Conservation (phyloP, 768 basidiomycete genomes). For the Kwoniella sp. region DNA sequence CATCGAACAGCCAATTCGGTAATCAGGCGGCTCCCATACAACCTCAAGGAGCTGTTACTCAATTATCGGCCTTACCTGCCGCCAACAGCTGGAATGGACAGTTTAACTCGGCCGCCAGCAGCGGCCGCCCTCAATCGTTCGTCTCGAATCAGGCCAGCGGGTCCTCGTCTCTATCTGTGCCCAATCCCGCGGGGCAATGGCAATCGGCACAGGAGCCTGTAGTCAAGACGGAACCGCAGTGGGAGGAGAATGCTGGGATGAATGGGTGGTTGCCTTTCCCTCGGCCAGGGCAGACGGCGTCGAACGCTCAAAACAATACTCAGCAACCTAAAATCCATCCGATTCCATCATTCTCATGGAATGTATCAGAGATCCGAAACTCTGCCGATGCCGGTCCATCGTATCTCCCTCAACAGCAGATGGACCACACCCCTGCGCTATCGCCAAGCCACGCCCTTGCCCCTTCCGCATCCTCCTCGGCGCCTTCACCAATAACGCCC, state of each 20-base stretch:
- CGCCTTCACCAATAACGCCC: constrained; percentile 17
- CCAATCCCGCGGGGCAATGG: neutral
- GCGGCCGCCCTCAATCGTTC: neutral
- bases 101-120: neutral
- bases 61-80: neutral
- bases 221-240: neutral
- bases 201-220: neutral
- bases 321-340: neutral
- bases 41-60: neutral
- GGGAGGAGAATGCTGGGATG: constrained; percentile 4
- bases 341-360: constrained; percentile 19
- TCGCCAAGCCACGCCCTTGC: constrained; percentile 1
- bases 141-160: neutral
- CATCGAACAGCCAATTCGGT: neutral
- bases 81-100: neutral
- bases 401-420: neutral
- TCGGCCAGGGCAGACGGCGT: neutral
- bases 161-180: neutral
- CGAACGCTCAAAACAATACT: neutral
- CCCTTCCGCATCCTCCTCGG: neutral
- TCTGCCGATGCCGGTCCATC: neutral
- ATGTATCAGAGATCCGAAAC: constrained; percentile 9
- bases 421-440: constrained; percentile 4
- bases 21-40: neutral
- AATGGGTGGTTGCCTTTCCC: constrained; percentile 11